Conservation (phyloP, 257 asterid genomes). For the Ocimum tenuiflorum region DNA sequence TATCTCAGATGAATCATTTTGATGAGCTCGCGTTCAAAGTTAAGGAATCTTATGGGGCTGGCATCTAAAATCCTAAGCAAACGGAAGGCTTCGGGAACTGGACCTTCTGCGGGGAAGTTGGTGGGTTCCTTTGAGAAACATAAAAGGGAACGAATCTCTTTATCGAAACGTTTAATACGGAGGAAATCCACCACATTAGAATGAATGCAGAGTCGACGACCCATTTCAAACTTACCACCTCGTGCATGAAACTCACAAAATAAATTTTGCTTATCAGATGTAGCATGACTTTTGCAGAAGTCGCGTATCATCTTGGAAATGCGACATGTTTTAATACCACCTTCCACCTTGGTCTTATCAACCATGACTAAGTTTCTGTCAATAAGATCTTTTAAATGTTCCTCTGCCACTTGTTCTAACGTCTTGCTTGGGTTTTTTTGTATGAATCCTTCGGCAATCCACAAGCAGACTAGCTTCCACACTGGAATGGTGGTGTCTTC, state of each 20-base stretch:
- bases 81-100: constrained; percentile 21
- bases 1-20: constrained; percentile 32
- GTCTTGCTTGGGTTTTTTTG: background rate
- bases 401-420: constrained; percentile 25
- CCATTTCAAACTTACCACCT: background rate
- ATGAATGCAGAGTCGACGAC: constrained; percentile 33
- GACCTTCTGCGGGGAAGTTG: background rate
- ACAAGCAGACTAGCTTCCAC: constrained; percentile 18
- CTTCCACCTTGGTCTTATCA: constrained; percentile 14
- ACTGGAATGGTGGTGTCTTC: constrained; percentile 10
- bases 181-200: constrained; percentile 17
- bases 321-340: constrained; percentile 30
- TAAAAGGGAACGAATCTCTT: constrained; percentile 32
- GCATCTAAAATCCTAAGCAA: constrained; percentile 31
- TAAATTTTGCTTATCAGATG: constrained; percentile 13
- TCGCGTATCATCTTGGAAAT: constrained; percentile 32
- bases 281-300: constrained; percentile 35
- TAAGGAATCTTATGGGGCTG: constrained; percentile 22
- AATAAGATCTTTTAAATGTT: too few species aligned
- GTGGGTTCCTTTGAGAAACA: background rate
- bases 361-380: too few species aligned
- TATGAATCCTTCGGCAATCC: constrained; percentile 41
- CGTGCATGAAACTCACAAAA: constrained; percentile 25
- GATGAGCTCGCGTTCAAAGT: constrained; percentile 16
- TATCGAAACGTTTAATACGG: background rate